Base-by-base conservation (phyloP, 352 stramenopile genomes). In the Phytopythium delawarense region DNA sequence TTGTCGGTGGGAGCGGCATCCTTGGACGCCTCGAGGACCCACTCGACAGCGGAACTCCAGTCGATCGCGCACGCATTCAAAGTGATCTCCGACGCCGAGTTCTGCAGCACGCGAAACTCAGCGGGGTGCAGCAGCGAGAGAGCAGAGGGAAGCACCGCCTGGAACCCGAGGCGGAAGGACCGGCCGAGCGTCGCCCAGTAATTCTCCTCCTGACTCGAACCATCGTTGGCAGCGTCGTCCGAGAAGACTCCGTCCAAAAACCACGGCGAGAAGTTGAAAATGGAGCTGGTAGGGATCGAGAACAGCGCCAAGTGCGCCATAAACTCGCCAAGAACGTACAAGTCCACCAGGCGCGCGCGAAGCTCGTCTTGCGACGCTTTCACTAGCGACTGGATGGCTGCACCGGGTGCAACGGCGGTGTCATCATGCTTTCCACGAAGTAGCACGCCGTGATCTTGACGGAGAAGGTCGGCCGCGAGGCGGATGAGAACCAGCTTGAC, bases 281-380 rank as follows among this genome's bases (percentile, higher is more conserved):
- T 75, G 25, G 69, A 74, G 52, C 75, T 80, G 16, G 85, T 42
- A 20, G 78, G 66, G 6, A 88, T 68, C 28, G 62, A 39, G 63
- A 72, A 78, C 44, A 91, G 64, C 51, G 82, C 75, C 50, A 89
- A 68, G 50, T 89, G 75, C 46, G 82, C 82, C 37, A 86, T 60
- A 18, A 92, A 61, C 65, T 89, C 71, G 11, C 83, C 83, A 12
- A 91, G 68, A 56, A 91, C 65, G 52, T 77, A 88, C 58, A 77
- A 89, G 28, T 69, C 74, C 7, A 78, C 54, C 28, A 89, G 65
- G 48, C 70, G 66, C 20, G 48, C 49, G 35, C 18, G 35, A 42
- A 69, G 13, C 0, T 70, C 54, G 35, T 71, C 57, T 1, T 56
- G 21, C 2, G 54, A 42, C 6, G 16, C 15, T 7, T 40, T 3